These are phyloP conservation scores for Aquanectria penicillioides DNA, from an alignment of 2,329 filamentous ascomycete genomes.

Conservation along the genomic window DNA sequence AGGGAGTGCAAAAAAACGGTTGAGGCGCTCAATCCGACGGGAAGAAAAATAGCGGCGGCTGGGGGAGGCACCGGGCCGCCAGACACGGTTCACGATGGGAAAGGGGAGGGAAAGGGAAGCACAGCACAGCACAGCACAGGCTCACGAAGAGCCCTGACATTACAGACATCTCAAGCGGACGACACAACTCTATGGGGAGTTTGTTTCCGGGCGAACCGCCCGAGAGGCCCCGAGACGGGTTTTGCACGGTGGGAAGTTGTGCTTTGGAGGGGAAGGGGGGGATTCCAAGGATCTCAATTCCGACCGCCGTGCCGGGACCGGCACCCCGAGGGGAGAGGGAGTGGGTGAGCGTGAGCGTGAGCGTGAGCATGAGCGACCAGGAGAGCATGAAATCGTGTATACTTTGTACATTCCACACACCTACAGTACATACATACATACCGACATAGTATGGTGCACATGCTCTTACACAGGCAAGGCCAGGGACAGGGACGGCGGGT, in stretches of 20 bases:
- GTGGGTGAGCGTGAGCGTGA: not conserved
- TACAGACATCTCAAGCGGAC: not conserved
- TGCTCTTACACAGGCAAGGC: not conserved
- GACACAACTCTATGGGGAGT: not conserved
- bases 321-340: not conserved
- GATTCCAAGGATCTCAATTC: not conserved
- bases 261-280: not conserved
- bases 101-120: too few relatives aligned
- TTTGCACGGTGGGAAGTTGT: too few relatives aligned
- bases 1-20: not conserved
- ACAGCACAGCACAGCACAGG: too few relatives aligned
- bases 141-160: not conserved
- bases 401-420: not conserved
- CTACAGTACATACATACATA: not conserved
- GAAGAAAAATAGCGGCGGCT: too few relatives aligned
- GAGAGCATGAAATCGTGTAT: not conserved
- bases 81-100: too few relatives aligned
- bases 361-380: not conserved
- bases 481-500: slow-evolving; percentile 12
- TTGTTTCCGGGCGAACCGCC: not conserved
- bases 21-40: too few relatives aligned
- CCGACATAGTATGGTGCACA: too few relatives aligned
- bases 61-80: too few relatives aligned
- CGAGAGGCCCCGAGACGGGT: too few relatives aligned
- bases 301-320: slow-evolving; percentile 3